Conservation (phyloP, 2,329 filamentous ascomycete species). For the Talaromyces verruculosus region DNA sequence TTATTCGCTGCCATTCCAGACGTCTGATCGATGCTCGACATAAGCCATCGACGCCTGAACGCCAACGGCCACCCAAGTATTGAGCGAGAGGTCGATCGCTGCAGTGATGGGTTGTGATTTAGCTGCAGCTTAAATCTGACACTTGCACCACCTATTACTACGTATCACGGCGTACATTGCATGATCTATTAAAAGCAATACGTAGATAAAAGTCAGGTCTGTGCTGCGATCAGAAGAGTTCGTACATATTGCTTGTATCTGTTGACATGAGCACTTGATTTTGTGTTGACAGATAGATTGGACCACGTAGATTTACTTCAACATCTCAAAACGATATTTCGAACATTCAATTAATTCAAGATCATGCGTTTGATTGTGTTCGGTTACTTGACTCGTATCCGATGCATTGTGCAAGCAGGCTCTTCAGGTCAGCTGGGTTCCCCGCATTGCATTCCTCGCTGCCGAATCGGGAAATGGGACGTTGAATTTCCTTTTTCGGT, state of each 20-base stretch:
- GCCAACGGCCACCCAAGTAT: neutral
- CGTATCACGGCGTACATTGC: neutral
- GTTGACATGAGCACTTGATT: slow-evolving; percentile 4
- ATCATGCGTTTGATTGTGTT: neutral
- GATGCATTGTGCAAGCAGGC: slow-evolving; percentile 1
- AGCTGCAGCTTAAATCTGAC: slow-evolving; percentile 7
- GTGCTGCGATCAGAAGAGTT: slow-evolving; percentile 6
- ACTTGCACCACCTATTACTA: neutral
- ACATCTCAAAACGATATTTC: neutral
- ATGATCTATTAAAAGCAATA: neutral
- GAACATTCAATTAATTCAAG: neutral
- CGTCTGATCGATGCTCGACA: neutral
- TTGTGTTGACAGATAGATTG: neutral
- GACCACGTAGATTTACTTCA: neutral
- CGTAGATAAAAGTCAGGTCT: neutral
- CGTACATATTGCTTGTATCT: slow-evolving; percentile 4
- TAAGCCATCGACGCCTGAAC: slow-evolving; percentile 1
- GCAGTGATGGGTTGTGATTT: slow-evolving; percentile 9
- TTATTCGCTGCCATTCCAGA: neutral
- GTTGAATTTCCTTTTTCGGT: neutral
- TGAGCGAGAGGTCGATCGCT: slow-evolving; percentile 6
- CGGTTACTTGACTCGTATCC: slow-evolving; percentile 2
- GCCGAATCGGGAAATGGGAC: slow-evolving; percentile 4
- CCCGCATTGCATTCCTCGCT: slow-evolving; percentile 7
- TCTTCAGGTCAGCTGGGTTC: slow-evolving; percentile 12